Conservation (phyloP, 2,329 filamentous ascomycete genomes). For the Penicillium sp. region DNA sequence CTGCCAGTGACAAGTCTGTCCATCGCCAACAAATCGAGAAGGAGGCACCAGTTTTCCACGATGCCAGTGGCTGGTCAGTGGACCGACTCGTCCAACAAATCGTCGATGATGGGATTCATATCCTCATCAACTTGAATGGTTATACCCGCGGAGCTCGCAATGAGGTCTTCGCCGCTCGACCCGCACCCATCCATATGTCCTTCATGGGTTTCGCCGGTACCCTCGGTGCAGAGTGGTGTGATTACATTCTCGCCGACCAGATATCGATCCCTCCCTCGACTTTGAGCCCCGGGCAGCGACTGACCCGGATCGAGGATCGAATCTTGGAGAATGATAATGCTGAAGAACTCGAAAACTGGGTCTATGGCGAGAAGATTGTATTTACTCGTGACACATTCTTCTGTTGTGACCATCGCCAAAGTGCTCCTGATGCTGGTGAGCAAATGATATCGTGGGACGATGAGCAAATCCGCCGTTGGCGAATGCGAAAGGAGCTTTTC, state of each 20-base stretch:
- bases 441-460: slow-evolving; percentile 75
- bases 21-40: slow-evolving; percentile 92
- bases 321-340: slow-evolving; percentile 67
- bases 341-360: slow-evolving; percentile 75
- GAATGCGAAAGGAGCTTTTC: slow-evolving; percentile 91
- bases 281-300: slow-evolving; percentile 76
- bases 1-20: slow-evolving; percentile 81
- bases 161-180: slow-evolving; percentile 92
- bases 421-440: slow-evolving; percentile 73
- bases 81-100: slow-evolving; percentile 87
- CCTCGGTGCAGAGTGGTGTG: slow-evolving; percentile 95
- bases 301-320: slow-evolving; percentile 72
- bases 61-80: slow-evolving; percentile 83
- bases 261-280: slow-evolving; percentile 84
- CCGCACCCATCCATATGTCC: slow-evolving; percentile 96
- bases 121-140: slow-evolving; percentile 95
- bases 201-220: slow-evolving; percentile 99
- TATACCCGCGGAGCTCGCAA: slow-evolving; percentile 97
- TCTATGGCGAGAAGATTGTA: slow-evolving; percentile 96
- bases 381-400: slow-evolving; percentile 96
- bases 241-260: slow-evolving; percentile 90
- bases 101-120: slow-evolving; percentile 84
- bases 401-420: slow-evolving; percentile 95
- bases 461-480: slow-evolving; percentile 81
- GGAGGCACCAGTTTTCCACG: slow-evolving; percentile 87